phyloP scores from a whole-genome alignment of 2,329 filamentous ascomycete genomes.

The Mycosphaerelloides madeirae region DNA sequence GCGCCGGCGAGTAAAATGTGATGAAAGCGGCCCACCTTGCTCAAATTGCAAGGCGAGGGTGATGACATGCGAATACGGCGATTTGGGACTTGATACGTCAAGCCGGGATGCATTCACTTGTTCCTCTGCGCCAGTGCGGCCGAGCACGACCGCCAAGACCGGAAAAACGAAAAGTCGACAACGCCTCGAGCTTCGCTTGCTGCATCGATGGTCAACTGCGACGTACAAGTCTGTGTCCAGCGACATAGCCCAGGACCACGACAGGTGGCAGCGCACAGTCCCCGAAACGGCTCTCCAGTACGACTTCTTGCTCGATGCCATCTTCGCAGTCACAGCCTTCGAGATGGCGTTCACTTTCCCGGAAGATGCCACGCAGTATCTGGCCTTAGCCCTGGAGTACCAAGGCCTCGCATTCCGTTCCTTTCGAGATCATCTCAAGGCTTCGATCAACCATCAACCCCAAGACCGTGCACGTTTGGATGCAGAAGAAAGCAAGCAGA shows the following conservation, averaged over 20 bases:
- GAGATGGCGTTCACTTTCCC: slow-evolving; percentile 11
- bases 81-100: slow-evolving; percentile 2
- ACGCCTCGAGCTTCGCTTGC: slow-evolving; percentile 14
- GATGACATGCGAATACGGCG: slow-evolving; percentile 11
- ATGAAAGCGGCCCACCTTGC: slow-evolving; percentile 11
- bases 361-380: slow-evolving; percentile 5
- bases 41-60: slow-evolving; percentile 11
- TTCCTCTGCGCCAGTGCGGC: neutral
- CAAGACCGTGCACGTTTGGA: no score
- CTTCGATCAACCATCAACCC: neutral
- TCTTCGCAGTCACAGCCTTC: slow-evolving; percentile 14
- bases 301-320: slow-evolving; percentile 13
- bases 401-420: slow-evolving; percentile 11
- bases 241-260: slow-evolving; percentile 8
- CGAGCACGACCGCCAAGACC: slow-evolving; percentile 3
- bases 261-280: slow-evolving; percentile 8
- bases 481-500: no score
- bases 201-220: slow-evolving; percentile 18
- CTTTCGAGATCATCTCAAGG: slow-evolving; percentile 7
- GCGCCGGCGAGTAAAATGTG: slow-evolving; percentile 13
- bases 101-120: slow-evolving; percentile 2
- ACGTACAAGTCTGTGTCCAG: slow-evolving; percentile 11
- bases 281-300: slow-evolving; percentile 12
- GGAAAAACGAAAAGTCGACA: neutral
- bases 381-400: slow-evolving; percentile 11